Evolutionary conservation across 305 asterid species (phyloP).

Genomic region (Euphrasia arctica): DNA sequence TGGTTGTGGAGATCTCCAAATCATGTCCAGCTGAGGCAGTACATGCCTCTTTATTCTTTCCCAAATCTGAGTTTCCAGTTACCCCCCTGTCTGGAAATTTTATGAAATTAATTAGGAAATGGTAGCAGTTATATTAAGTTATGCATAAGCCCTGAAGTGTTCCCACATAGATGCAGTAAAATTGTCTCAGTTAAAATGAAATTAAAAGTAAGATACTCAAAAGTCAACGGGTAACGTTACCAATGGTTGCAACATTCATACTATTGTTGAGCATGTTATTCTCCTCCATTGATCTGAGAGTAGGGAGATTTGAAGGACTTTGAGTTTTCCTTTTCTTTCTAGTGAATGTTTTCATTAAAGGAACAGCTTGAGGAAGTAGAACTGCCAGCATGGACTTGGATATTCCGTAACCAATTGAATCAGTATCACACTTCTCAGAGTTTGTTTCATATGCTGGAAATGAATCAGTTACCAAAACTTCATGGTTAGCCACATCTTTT

Average conservation of each 20-base stretch:
- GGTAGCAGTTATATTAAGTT: constrained; percentile 26
- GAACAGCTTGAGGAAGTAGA: constrained; percentile 85
- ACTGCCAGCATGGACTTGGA: constrained; percentile 71
- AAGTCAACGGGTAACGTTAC: constrained; percentile 40
- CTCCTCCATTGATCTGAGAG: constrained; percentile 34
- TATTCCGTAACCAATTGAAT: constrained; percentile 57
- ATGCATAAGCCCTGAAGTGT: constrained; percentile 15
- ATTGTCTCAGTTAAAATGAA: constrained; percentile 22
- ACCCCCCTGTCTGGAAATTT: constrained; percentile 38
- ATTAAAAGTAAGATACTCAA: constrained; percentile 15
- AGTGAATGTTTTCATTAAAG: constrained; percentile 68
- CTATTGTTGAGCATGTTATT: constrained; percentile 29
- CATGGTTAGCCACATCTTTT: constrained; percentile 36
- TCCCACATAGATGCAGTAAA: constrained; percentile 23
- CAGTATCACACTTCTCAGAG: constrained; percentile 52
- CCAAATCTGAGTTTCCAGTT: constrained; percentile 33
- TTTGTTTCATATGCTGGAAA: constrained; percentile 53
- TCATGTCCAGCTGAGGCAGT: constrained; percentile 30
- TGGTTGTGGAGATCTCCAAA: constrained; percentile 37
- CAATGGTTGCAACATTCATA: constrained; percentile 31
- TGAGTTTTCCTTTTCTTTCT: constrained; percentile 63
- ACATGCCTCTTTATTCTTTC: constrained; percentile 21
- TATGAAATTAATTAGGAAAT: constrained; percentile 16
- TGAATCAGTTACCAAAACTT: constrained; percentile 42
- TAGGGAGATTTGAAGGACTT: constrained; percentile 31